Evolutionary conservation across 1,284 basidiomycete species (phyloP).

Genomic region (Puccinia hordei): DNA sequence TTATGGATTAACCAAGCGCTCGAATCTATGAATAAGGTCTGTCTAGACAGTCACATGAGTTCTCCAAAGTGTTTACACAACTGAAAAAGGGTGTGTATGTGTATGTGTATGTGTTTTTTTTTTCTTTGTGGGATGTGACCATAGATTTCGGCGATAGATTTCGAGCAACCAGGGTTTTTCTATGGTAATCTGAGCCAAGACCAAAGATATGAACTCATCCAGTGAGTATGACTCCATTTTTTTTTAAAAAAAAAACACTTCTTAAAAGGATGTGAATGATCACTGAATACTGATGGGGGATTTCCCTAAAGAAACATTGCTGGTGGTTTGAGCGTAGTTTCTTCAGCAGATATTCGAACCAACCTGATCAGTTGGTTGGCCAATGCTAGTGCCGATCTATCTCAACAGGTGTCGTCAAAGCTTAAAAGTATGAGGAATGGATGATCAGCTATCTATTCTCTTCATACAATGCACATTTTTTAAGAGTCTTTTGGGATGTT

Average conservation of each 20-base stretch:
- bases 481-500: too few species aligned
- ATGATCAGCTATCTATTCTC: neutral
- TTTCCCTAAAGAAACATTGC: slow-evolving; percentile 5
- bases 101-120: neutral
- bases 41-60: neutral
- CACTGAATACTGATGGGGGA: too few species aligned
- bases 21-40: slow-evolving; percentile 1
- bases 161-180: slow-evolving; percentile 36
- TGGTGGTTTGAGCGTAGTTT: slow-evolving; percentile 16
- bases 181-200: slow-evolving; percentile 30
- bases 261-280: too few species aligned
- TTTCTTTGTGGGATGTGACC: too few species aligned
- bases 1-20: slow-evolving; percentile 29
- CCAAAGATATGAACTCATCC: slow-evolving; percentile 36
- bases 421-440: slow-evolving; percentile 18
- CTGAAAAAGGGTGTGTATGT: too few species aligned
- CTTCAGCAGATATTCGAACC: neutral
- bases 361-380: slow-evolving; percentile 24
- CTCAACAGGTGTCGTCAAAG: slow-evolving; percentile 8
- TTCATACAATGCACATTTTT: too few species aligned
- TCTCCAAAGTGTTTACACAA: too few species aligned
- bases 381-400: slow-evolving; percentile 7
- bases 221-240: slow-evolving; percentile 7
- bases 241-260: neutral
- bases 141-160: slow-evolving; percentile 32